Conservation (phyloP, 768 basidiomycete genomes). For the Mycena maculata region DNA sequence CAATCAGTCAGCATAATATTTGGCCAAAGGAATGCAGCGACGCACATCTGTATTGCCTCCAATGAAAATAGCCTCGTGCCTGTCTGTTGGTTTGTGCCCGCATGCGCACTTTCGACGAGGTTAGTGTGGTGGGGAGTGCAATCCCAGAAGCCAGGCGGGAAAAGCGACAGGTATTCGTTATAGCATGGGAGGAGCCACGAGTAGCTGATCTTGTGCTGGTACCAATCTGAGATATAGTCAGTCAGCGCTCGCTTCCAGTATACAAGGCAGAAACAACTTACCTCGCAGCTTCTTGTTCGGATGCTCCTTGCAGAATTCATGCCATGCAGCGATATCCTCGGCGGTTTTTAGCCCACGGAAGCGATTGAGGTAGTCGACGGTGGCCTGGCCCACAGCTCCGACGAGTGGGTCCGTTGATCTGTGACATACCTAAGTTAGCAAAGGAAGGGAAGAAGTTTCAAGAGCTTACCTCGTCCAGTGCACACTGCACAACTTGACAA, state of each 20-base stretch:
- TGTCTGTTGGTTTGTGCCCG: constrained; percentile 1
- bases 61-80: constrained; percentile 1
- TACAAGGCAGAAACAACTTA: not conserved
- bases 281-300: not conserved
- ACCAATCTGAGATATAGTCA: not conserved
- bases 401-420: not conserved
- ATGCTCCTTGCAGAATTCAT: not conserved
- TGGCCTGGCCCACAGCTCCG: not conserved
- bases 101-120: constrained; percentile 13
- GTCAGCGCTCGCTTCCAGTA: too few species aligned
- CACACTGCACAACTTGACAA: not conserved
- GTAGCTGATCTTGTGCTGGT: not conserved
- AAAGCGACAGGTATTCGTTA: constrained; percentile 9
- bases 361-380: not conserved
- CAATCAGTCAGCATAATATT: too few species aligned
- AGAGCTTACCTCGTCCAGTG: not conserved
- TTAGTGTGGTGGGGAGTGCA: constrained; percentile 8
- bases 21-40: not conserved
- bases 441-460: not conserved
- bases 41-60: not conserved
- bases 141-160: constrained; percentile 6
- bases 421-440: not conserved
- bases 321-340: not conserved
- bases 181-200: constrained; percentile 1
- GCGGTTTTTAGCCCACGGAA: not conserved